Percentiles rank a stretch among this genome's conserved stretches.
Conservation (phyloP, 225 moss, liverwort and hornwort species). For the Bryoerythrophyllum caledonicum region DNA sequence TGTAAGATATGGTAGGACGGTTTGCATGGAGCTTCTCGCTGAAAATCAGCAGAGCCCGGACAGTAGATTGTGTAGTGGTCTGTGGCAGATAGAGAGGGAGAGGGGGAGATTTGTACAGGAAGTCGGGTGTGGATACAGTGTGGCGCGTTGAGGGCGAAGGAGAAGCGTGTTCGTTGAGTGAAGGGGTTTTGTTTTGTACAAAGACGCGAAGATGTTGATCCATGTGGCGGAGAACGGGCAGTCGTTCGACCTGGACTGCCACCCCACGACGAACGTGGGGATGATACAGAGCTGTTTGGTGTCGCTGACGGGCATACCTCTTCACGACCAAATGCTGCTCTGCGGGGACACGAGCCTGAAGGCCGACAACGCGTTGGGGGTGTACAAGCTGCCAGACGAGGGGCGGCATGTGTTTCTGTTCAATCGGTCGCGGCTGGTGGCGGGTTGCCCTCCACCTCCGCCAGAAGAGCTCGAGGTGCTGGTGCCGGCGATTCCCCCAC, state of each 20-base stretch:
- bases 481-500: conserved; percentile 45
- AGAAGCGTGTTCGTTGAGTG: conserved; percentile 20
- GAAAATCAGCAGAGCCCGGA: conserved; percentile 56
- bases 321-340: conserved; percentile 93
- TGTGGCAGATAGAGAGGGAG: conserved; percentile 62
- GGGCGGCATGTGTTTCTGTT: conserved; percentile 81
- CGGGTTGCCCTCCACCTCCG: conserved; percentile 74
- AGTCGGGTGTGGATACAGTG: conserved; percentile 27
- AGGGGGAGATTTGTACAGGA: conserved; percentile 40
- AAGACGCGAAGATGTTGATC: conserved; percentile 69
- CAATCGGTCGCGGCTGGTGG: conserved; percentile 80
- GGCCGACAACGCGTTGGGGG: conserved; percentile 54
- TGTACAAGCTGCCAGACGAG: conserved; percentile 82
- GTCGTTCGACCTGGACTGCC: conserved; percentile 91
- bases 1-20: conserved; percentile 43
- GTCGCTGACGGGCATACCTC: conserved; percentile 71
- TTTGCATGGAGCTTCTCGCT: conserved; percentile 63
- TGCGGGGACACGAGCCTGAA: conserved; percentile 85
- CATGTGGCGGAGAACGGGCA: conserved; percentile 97
- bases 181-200: conserved; percentile 22
- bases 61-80: conserved; percentile 45
- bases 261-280: conserved; percentile 77
- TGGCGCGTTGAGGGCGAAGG: conserved; percentile 11
- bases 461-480: conserved; percentile 64
- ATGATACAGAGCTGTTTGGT: conserved; percentile 76